Base-by-base conservation (phyloP, 495 filamentous ascomycete genomes). In the Pyrenopolyporus hunteri region DNA sequence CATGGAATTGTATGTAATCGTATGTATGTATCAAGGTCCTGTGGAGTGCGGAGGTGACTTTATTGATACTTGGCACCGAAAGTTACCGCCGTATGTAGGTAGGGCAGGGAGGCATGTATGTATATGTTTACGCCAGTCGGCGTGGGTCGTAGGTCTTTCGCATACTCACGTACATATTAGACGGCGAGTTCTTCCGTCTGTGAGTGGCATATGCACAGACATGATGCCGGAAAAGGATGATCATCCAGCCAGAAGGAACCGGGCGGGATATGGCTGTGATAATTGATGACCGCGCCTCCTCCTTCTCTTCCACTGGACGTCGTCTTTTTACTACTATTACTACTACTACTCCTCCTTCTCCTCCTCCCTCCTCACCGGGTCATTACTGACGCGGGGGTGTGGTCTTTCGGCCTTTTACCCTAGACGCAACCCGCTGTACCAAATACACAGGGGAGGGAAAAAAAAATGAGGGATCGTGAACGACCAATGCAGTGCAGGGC, bases 401-500 rank as follows among this genome's bases (percentile, higher is more conserved):
- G 13, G 28, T 19, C 29, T 17, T 49, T 59, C 29, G 55, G 37
- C 46, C 39, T 65, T 51, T 65, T 65, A 61, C 29, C 63, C 56
- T 60, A 25, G 56, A 57, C 49, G 42, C 23, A 36, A 32, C 29
- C n/a, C 20, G 20, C 40, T 35, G 29, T 52, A 45, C 59, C 52
- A 52, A 33, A 42, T 40, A 46, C 43, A 49, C 54, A 64, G 33
- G 53, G 35, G 23, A 45, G 31, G 23, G n/a, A n/a, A n/a, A n/a
- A n/a, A n/a, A n/a, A n/a, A n/a, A n/a, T n/a, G n/a, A n/a, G n/a
- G 52, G 31, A 64, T 64, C 55, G 62, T 55, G 46, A 57, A 37
- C 19, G 32, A 51, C 33, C 43, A 42, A 32, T 36, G 37, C 54
- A 57, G 22, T 45, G 42, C 20, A 28, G 20, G n/a, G n/a, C n/a